Evolutionary conservation across 1,284 basidiomycete genomes (phyloP), one percentile per base, ranked within the genome.

Genomic region (Sporisorium exsertum): DNA sequence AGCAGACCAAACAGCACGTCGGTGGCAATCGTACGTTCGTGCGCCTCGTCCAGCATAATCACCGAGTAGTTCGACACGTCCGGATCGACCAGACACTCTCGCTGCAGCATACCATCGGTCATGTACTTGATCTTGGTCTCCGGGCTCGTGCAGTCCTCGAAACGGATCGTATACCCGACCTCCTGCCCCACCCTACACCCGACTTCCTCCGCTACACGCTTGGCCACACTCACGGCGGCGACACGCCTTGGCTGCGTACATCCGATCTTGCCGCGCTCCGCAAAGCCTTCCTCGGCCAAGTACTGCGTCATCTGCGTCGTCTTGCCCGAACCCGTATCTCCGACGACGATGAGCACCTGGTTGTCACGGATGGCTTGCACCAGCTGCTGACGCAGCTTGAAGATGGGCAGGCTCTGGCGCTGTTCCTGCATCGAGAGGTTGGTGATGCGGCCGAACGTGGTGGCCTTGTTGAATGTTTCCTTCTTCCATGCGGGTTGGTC

Each of bases 41-140:
- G 96, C 15, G 97, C 96, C 87, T 99, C 96, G 86, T 99, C 96
- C 81, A 99, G 88, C 93, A 99, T 98, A 86, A 99, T 89, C 58
- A 98, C 94, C 9, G 94, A 94, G 86, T 99, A 99, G 52, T 91
- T 90, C 60, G 91, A 92, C 84, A 94, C 92, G 77, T 97, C 91
- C 6, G 96, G 95, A 84, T 99, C 97, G 79, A 98, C 92, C 51
- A 99, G 88, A 82, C 93, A 94, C 88, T 99, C 96, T 87, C 96
- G 90, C 84, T 97, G 93, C 15, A 99, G 89, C 94, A 99, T 97
- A 88, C 96, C 97, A 85, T 99, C 96, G 75, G 97, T 99, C 97
- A 99, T 99, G 89, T 97, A 99, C 87, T 99, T 99, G 89, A 99
- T 98, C 83, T 93, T 91, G 13, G 96, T 99, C 86, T 98, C 97